These are phyloP conservation scores for Ganoderma sinense DNA, from an alignment of 1,284 basidiomycete species.

Conservation along the genomic window DNA sequence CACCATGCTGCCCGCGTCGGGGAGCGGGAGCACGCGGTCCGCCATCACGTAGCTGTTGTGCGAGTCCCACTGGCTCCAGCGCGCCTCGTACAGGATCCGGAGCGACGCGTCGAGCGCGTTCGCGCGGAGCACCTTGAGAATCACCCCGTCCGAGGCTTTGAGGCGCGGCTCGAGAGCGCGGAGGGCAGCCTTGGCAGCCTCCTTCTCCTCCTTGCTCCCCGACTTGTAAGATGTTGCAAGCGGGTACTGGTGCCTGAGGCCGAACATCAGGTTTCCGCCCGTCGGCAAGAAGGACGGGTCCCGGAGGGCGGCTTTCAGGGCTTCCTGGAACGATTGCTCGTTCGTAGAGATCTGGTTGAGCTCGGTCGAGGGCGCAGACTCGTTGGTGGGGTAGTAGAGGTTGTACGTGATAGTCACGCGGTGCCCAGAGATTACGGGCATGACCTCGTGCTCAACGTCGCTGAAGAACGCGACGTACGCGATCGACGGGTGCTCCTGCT, in stretches of 20 bases:
- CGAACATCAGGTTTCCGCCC: slow-evolving; percentile 47
- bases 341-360: background rate
- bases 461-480: slow-evolving; percentile 51
- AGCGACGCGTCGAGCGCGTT: slow-evolving; percentile 23
- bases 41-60: slow-evolving; percentile 5
- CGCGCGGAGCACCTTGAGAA: slow-evolving; percentile 6
- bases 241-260: slow-evolving; percentile 45
- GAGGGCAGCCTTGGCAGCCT: background rate
- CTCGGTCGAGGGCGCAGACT: background rate
- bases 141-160: slow-evolving; percentile 36
- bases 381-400: slow-evolving; percentile 36
- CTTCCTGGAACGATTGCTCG: slow-evolving; percentile 17
- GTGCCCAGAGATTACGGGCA: slow-evolving; percentile 47
- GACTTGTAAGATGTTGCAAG: background rate
- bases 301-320: slow-evolving; percentile 34
- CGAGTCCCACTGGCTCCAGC: background rate
- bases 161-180: slow-evolving; percentile 26
- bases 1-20: background rate
- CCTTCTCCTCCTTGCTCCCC: background rate
- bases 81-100: slow-evolving; percentile 21
- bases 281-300: slow-evolving; percentile 38
- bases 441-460: slow-evolving; percentile 55
- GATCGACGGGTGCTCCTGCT: slow-evolving; percentile 27
- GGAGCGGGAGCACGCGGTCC: slow-evolving; percentile 10
- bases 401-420: slow-evolving; percentile 52